These are phyloP conservation scores for Penicillium cinerascens DNA, from an alignment of 495 filamentous ascomycete species.

Conservation along the genomic window DNA sequence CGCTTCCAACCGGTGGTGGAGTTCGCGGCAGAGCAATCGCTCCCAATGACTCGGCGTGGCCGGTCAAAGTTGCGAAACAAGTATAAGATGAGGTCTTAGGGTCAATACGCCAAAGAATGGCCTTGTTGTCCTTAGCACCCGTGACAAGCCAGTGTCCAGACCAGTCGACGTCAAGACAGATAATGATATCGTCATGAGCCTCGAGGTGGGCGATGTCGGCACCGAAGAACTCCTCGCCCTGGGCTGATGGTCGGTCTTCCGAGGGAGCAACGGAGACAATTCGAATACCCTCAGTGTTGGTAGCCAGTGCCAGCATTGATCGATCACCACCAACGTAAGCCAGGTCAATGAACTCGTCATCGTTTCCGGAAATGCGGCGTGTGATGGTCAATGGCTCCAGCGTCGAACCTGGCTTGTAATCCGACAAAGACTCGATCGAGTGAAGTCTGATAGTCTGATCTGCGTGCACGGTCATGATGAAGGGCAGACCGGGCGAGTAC, in stretches of 20 bases:
- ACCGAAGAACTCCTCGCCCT: conserved; percentile 65
- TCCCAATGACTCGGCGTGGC: conserved; percentile 93
- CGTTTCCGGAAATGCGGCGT: conserved; percentile 86
- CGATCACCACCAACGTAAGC: conserved; percentile 76
- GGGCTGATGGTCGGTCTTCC: conserved; percentile 29
- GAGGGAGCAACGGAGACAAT: conserved; percentile 64
- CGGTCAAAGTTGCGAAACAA: conserved; percentile 77
- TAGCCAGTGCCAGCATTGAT: conserved; percentile 82
- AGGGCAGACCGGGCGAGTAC: conserved; percentile 55
- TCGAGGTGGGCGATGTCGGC: conserved; percentile 80
- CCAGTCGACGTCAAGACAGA: conserved; percentile 92
- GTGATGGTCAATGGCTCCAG: conserved; percentile 50
- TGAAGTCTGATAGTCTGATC: conserved; percentile 84
- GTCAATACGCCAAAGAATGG: conserved; percentile 87
- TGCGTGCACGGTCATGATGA: conserved; percentile 77
- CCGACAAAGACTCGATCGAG: conserved; percentile 45
- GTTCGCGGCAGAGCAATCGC: conserved; percentile 78
- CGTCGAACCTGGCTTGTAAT: conserved; percentile 30
- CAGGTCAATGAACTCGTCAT: conserved; percentile 95
- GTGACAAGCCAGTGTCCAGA: conserved; percentile 95
- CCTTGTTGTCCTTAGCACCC: conserved; percentile 94
- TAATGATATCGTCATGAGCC: conserved; percentile 92
- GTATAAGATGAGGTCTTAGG: conserved; percentile 67
- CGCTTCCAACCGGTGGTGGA: conserved; percentile 59
- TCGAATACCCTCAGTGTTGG: conserved; percentile 90